Evolutionary conservation across 129 eudicot species (phyloP).

Genomic region (Solidago caesia): DNA sequence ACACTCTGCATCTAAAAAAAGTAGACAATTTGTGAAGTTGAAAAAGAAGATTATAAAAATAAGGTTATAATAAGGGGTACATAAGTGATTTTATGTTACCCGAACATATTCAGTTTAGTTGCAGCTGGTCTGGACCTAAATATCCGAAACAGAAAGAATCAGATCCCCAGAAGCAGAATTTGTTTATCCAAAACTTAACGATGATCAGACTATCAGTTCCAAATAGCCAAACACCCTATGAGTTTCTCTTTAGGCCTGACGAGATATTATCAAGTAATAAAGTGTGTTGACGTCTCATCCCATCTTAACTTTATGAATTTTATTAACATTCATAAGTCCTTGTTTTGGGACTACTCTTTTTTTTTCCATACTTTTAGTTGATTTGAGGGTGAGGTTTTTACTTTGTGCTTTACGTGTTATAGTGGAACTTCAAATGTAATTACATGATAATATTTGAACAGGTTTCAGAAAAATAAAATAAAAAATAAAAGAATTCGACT

Average conservation of each 20-base stretch:
- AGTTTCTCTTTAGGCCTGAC: constrained; percentile 7
- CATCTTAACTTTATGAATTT: neutral
- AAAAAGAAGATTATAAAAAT: neutral
- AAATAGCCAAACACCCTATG: neutral
- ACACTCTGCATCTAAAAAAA: neutral
- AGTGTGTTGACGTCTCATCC: constrained; percentile 14
- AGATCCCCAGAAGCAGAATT: neutral
- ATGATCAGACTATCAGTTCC: neutral
- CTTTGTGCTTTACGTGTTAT: neutral
- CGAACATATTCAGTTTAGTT: neutral
- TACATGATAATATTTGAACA: constrained; percentile 21
- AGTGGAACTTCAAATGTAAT: constrained; percentile 6
- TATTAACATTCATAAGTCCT: neutral
- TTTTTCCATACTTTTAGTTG: neutral
- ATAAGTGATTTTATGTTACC: neutral
- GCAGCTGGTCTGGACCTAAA: neutral
- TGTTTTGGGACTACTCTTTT: neutral
- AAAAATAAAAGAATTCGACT: neutral
- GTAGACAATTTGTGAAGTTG: neutral
- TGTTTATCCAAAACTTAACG: neutral
- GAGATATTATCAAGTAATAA: neutral
- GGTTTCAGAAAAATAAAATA: constrained; percentile 7
- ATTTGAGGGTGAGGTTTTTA: constrained; percentile 18
- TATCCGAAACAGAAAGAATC: neutral
- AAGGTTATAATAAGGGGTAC: neutral